Percentiles rank a stretch among this genome's conserved stretches.
phyloP scores from a whole-genome alignment of 2,329 filamentous ascomycete species.

The Neurospora sp. region DNA sequence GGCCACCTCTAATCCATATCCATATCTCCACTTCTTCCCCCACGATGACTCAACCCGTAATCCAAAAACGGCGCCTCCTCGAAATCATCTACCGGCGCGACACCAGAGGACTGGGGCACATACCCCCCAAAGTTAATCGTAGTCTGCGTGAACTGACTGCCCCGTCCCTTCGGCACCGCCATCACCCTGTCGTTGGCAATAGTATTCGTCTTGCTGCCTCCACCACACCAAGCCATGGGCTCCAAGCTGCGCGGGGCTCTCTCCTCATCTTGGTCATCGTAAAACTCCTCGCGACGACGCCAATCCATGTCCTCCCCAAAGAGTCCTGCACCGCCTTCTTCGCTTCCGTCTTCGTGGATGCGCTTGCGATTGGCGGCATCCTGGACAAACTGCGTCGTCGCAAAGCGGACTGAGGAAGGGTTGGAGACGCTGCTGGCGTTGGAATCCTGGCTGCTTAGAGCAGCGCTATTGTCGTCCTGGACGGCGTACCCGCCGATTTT shows the following conservation, averaged over 20 bases:
- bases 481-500: slow-evolving; percentile 60
- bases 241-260: slow-evolving; percentile 30
- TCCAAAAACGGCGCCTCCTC: slow-evolving; percentile 60
- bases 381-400: not conserved
- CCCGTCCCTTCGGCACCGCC: slow-evolving; percentile 33
- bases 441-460: slow-evolving; percentile 48
- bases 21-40: slow-evolving; percentile 21
- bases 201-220: slow-evolving; percentile 8
- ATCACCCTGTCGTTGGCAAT: slow-evolving; percentile 28
- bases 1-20: slow-evolving; percentile 27
- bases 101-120: not conserved
- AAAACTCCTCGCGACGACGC: not conserved
- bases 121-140: not conserved
- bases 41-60: slow-evolving; percentile 14
- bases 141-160: slow-evolving; percentile 2
- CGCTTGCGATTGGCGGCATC: slow-evolving; percentile 35
- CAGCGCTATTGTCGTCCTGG: slow-evolving; percentile 31
- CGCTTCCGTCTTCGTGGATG: slow-evolving; percentile 33
- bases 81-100: slow-evolving; percentile 40
- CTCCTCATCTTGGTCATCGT: slow-evolving; percentile 18
- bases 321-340: not conserved
- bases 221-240: slow-evolving; percentile 23
- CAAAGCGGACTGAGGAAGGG: slow-evolving; percentile 9
- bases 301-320: not conserved
- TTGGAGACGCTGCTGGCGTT: slow-evolving; percentile 27